Base-by-base conservation (phyloP, 495 filamentous ascomycete genomes). In the Bacidia gigantensis region DNA sequence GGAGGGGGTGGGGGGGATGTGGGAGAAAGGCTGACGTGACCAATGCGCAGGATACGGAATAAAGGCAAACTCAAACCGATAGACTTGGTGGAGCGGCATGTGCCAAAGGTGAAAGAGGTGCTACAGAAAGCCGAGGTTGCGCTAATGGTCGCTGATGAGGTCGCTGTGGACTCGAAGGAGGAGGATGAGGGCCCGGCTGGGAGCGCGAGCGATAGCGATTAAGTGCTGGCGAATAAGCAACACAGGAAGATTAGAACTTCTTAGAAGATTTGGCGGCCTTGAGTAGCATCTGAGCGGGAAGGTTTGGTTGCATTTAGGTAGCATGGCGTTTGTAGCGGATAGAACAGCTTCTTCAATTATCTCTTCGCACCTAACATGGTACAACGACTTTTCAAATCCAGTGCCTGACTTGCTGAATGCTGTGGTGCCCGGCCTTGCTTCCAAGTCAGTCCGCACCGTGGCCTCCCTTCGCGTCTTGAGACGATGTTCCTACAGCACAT, bases 31-130 rank as follows among this genome's bases (percentile, higher is more conserved):
- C 51, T 46, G 7, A 53, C 42, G n/a, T n/a, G 22, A n/a, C 11
- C 17, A 11, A n/a, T 35, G 14, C 11, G 46, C 18, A 74, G 79
- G 58, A 72, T 81, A 64, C 67, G 76, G 35, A 89, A 89, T 62
- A 86, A 86, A 63, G 81, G 78, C 3, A 80, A 79, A 32, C 68
- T 86, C 50, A 82, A 78, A 49, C 73, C 86, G 20, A 56, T 74
- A 52, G 82, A 87, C 60, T 71, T 89, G 18, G 81, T 80, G 24
- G 86, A 89, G 62, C 81, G 82, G 20, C 60, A 83, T 48, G 90
- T 95, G 56, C 61, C 61, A 42, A 77, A 75, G 29, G 74, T 97
- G 46, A 74, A 78, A 60, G 71, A 72, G 49, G 63, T 78, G 23
- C 76, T 98, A 53, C 77, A 81, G 66, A 80, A 82, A 64, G 82